A percentile compares a stretch with the other conserved stretches of the same genome.
Conservation (phyloP, 1,139 yeast genomes). For the Lodderomyces metapsilosis region DNA sequence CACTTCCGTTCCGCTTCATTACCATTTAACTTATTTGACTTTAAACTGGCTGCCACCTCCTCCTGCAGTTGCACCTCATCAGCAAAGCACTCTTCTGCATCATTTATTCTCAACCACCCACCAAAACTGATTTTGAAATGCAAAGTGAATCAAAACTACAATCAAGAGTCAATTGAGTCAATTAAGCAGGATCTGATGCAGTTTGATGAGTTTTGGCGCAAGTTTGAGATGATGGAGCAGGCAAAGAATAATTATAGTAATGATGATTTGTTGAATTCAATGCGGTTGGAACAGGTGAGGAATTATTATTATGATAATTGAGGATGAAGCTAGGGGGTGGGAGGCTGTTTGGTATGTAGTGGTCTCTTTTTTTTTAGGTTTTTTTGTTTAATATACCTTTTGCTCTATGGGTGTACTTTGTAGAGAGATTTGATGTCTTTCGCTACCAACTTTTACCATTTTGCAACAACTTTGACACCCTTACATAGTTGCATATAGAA, state of each 20-base stretch:
- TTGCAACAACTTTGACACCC: no score
- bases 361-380: not conserved
- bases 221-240: slow-evolving; percentile 22
- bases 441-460: no score
- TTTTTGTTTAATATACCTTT: not conserved
- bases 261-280: slow-evolving; percentile 16
- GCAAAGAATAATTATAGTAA: slow-evolving; percentile 18
- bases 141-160: slow-evolving; percentile 21
- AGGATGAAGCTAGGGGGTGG: not conserved
- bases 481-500: no score
- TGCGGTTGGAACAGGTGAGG: slow-evolving; percentile 19
- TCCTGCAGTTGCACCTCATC: no score
- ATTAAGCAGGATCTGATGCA: slow-evolving; percentile 18
- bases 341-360: not conserved
- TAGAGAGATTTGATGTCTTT: no score
- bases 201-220: slow-evolving; percentile 19
- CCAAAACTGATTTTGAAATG: slow-evolving; percentile 23
- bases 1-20: slow-evolving; percentile 5
- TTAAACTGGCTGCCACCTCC: not conserved
- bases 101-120: not conserved
- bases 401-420: no score
- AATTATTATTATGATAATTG: slow-evolving; percentile 17
- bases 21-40: not conserved
- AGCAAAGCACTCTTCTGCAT: not conserved
- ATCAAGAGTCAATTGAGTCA: slow-evolving; percentile 18